These are phyloP conservation scores for Vitis hybrid DNA, from an alignment of 177 flowering plant species.

Conservation along the genomic window DNA sequence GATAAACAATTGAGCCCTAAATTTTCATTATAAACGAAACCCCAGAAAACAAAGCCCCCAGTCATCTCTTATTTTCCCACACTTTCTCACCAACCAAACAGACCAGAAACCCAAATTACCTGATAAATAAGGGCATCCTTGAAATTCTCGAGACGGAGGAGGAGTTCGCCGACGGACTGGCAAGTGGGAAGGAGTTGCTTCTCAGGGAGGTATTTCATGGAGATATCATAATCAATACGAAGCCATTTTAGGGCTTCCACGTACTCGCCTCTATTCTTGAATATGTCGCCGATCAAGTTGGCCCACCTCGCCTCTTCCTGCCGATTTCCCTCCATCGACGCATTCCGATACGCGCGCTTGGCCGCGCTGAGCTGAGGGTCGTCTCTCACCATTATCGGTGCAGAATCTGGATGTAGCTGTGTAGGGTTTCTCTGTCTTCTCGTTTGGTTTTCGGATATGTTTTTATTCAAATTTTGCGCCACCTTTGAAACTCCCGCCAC, in stretches of 20 bases:
- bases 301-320: slow-evolving; percentile 98
- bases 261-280: slow-evolving; percentile 85
- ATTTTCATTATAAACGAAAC: no score
- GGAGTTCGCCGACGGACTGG: slow-evolving; percentile 89
- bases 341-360: slow-evolving; percentile 64
- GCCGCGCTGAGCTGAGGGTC: slow-evolving; percentile 56
- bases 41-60: not conserved
- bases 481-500: no score
- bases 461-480: no score
- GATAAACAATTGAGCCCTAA: no score
- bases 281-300: slow-evolving; percentile 76
- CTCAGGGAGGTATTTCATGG: slow-evolving; percentile 60
- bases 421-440: not conserved
- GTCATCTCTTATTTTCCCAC: not conserved
- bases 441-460: not conserved
- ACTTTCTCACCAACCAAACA: not conserved
- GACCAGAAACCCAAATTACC: slow-evolving; percentile 31
- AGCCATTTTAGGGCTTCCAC: slow-evolving; percentile 90
- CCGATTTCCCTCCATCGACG: slow-evolving; percentile 59
- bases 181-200: slow-evolving; percentile 84
- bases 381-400: slow-evolving; percentile 37
- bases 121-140: slow-evolving; percentile 75
- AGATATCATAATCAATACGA: slow-evolving; percentile 75
- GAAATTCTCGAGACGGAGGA: slow-evolving; percentile 65
- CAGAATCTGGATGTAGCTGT: not conserved